Evolutionary conservation across 169 alveolate genomes (phyloP).

Genomic region (Hammondia hammondi): DNA sequence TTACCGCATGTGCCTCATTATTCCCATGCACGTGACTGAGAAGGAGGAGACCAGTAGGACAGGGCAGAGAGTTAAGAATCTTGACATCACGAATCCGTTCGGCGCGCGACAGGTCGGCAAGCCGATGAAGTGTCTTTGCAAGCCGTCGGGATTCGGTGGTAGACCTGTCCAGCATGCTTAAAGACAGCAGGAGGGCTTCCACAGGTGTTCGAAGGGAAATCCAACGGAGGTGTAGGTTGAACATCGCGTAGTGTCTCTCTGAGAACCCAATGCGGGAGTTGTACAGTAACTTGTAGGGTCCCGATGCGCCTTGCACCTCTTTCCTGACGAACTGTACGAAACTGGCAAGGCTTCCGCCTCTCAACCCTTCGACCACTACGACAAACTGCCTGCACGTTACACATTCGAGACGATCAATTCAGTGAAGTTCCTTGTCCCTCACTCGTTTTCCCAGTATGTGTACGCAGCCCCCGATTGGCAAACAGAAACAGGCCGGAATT

Average conservation of each 20-base stretch:
- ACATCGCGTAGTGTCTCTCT: not conserved
- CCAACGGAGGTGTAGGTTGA: slow-evolving; percentile 22
- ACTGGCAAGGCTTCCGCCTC: not conserved
- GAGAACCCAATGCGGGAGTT: slow-evolving; percentile 10
- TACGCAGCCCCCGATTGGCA: no score
- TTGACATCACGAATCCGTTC: slow-evolving; percentile 25
- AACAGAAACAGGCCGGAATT: no score
- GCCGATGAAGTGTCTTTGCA: not conserved
- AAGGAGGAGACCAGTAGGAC: slow-evolving; percentile 6
- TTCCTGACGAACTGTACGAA: not conserved
- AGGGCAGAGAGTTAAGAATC: not conserved
- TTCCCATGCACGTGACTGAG: slow-evolving; percentile 35
- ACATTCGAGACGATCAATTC: no score
- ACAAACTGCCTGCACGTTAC: not conserved
- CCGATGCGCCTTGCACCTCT: not conserved
- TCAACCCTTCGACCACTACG: slow-evolving; percentile 16
- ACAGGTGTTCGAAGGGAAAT: not conserved
- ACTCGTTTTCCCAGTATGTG: no score
- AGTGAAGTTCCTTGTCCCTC: no score
- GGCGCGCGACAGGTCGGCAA: slow-evolving; percentile 31
- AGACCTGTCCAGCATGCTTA: not conserved
- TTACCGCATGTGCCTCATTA: slow-evolving; percentile 1
- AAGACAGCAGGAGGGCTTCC: slow-evolving; percentile 4
- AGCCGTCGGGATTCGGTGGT: slow-evolving; percentile 14
- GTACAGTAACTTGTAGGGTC: not conserved